Conservation (phyloP, 306 rosid species). For the Gynostemma pentaphyllum region DNA sequence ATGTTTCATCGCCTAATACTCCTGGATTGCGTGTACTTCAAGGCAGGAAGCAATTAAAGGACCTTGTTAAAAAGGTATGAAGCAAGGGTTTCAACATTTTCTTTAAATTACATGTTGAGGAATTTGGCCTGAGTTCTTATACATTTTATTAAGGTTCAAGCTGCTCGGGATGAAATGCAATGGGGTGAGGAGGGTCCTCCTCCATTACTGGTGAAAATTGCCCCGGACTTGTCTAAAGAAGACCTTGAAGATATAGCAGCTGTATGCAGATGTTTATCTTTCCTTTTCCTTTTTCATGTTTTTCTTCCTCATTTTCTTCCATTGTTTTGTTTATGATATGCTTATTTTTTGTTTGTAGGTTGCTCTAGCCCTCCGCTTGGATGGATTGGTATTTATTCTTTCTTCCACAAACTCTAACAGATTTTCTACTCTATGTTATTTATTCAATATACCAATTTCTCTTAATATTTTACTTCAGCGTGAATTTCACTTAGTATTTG, state of each 20-base stretch:
- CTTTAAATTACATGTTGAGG: slow-evolving; percentile 1
- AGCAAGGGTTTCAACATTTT: neutral
- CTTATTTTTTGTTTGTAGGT: slow-evolving; percentile 44
- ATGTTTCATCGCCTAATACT: slow-evolving; percentile 98
- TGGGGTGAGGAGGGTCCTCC: slow-evolving; percentile 99
- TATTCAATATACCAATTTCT: neutral
- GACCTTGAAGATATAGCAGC: slow-evolving; percentile 99
- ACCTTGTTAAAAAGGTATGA: slow-evolving; percentile 87
- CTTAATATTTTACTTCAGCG: neutral
- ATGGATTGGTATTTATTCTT: slow-evolving; percentile 68
- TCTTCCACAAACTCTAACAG: slow-evolving; percentile 8
- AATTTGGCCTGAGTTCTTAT: slow-evolving; percentile 16
- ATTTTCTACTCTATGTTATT: neutral
- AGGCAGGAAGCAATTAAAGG: slow-evolving; percentile 94
- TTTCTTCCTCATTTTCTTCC: neutral
- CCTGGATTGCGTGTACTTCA: slow-evolving; percentile 98
- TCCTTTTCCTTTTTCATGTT: neutral
- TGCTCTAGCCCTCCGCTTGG: slow-evolving; percentile 78
- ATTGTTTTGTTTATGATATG: slow-evolving; percentile 16
- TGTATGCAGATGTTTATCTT: slow-evolving; percentile 34
- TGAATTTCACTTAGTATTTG: too few relatives aligned
- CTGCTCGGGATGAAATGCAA: slow-evolving; percentile 99
- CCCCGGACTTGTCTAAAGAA: slow-evolving; percentile 92
- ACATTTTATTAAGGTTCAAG: slow-evolving; percentile 60
- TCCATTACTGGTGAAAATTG: slow-evolving; percentile 95